These are phyloP conservation scores for Gentiana macrophylla DNA, from an alignment of 257 asterid species.

Conservation along the genomic window DNA sequence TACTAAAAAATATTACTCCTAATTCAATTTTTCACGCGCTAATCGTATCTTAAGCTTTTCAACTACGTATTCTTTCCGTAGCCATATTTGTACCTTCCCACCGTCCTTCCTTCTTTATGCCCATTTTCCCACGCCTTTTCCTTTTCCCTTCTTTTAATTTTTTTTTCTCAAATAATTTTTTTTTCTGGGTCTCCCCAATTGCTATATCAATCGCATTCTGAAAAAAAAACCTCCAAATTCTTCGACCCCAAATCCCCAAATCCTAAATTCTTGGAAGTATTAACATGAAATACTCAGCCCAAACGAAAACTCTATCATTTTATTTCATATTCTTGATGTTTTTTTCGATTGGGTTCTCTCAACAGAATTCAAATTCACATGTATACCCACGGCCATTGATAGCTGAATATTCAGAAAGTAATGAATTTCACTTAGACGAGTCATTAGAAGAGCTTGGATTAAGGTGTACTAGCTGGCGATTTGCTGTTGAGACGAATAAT, in stretches of 20 bases:
- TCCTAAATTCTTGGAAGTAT: no score
- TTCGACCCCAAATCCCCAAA: no score
- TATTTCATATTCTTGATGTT: conserved; percentile 20
- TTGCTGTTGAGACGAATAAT: conserved; percentile 76
- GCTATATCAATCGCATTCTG: no score
- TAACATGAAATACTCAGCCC: background rate
- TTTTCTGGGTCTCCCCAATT: no score
- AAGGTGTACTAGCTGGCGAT: conserved; percentile 73
- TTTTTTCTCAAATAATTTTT: no score
- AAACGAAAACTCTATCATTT: conserved; percentile 23
- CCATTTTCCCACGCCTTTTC: background rate
- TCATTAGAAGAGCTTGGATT: conserved; percentile 19
- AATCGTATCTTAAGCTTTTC: background rate
- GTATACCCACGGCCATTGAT: conserved; percentile 21
- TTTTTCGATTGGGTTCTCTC: conserved; percentile 19
- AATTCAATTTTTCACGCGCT: no score
- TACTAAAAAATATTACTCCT: no score
- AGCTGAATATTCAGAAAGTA: conserved; percentile 20
- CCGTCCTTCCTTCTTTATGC: background rate
- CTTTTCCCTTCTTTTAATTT: background rate
- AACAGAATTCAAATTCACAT: conserved; percentile 15
- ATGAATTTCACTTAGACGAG: conserved; percentile 19
- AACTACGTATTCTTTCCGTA: conserved; percentile 1
- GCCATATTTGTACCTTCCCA: background rate
- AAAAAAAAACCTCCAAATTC: no score